Conservation (phyloP, 257 asterid genomes). For the Solanum raphanifolium region DNA sequence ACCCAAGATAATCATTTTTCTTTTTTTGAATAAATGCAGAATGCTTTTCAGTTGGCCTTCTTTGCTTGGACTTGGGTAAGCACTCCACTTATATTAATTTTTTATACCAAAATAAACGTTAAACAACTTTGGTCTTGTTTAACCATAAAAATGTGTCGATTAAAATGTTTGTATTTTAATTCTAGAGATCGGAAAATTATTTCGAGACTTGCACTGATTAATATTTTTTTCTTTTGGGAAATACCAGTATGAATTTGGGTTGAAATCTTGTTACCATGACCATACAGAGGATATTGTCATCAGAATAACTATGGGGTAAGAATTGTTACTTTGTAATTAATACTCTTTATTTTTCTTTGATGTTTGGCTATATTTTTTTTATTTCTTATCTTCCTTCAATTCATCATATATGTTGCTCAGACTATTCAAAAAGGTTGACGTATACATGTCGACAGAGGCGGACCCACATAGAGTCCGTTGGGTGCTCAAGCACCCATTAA, state of each 20-base stretch:
- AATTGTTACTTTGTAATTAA: not conserved
- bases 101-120: not conserved
- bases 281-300: constrained; percentile 65
- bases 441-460: not conserved
- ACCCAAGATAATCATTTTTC: not conserved
- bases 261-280: constrained; percentile 75
- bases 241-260: constrained; percentile 63
- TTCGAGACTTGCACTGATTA: not conserved
- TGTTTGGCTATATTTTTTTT: not conserved
- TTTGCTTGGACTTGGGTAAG: constrained; percentile 93
- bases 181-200: not conserved
- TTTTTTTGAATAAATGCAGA: constrained; percentile 31
- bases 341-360: not conserved
- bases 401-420: not conserved
- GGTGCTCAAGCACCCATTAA: too few relatives aligned
- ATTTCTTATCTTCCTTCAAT: not conserved
- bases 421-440: not conserved
- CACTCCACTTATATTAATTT: not conserved
- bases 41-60: constrained; percentile 93
- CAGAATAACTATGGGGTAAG: constrained; percentile 84
- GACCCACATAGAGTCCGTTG: too few relatives aligned
- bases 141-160: not conserved
- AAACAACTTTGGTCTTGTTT: not conserved
- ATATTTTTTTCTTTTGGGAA: not conserved
- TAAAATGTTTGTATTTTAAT: not conserved